A percentile compares a stretch with the other conserved stretches of the same genome.
Evolutionary conservation across 495 filamentous ascomycete species (phyloP).

Genomic region (Trichoderma parareesei): DNA sequence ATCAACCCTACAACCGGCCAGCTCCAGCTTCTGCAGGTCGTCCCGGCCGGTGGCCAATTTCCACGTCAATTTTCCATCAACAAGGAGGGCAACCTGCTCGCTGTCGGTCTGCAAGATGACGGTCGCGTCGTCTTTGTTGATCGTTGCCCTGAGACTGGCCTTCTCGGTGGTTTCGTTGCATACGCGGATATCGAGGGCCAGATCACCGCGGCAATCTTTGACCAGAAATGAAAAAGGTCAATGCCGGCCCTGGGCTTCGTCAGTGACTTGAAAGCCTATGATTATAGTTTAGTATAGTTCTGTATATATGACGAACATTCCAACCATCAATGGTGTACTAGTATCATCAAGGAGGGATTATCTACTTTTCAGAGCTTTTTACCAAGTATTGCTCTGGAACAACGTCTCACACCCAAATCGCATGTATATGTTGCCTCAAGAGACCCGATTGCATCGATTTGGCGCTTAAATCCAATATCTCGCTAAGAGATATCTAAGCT

Average conservation of each 20-base stretch:
- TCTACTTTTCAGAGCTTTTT: too few species aligned
- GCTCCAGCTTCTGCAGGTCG: conserved; percentile 41
- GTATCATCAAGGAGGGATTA: background rate
- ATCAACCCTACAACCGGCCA: conserved; percentile 41
- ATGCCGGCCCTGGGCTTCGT: too few species aligned
- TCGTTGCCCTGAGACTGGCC: conserved; percentile 47
- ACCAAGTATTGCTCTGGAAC: background rate
- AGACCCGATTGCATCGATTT: background rate
- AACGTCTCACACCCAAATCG: background rate
- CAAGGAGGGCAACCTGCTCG: conserved; percentile 49
- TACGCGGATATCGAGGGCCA: conserved; percentile 40
- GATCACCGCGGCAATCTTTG: conserved; percentile 55
- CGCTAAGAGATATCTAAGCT: background rate
- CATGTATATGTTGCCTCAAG: too few species aligned
- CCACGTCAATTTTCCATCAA: conserved; percentile 64
- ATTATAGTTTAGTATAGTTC: too few species aligned
- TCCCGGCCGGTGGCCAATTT: conserved; percentile 47
- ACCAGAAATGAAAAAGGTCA: conserved; percentile 29
- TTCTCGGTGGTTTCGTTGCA: conserved; percentile 44
- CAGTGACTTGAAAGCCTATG: too few species aligned
- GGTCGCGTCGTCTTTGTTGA: conserved; percentile 52
- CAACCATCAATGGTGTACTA: too few species aligned
- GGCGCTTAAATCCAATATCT: background rate
- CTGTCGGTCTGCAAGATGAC: conserved; percentile 53
- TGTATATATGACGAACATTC: background rate